These are phyloP conservation scores for Heimioporus sp. DNA, from an alignment of 768 basidiomycete genomes.

Conservation along the genomic window DNA sequence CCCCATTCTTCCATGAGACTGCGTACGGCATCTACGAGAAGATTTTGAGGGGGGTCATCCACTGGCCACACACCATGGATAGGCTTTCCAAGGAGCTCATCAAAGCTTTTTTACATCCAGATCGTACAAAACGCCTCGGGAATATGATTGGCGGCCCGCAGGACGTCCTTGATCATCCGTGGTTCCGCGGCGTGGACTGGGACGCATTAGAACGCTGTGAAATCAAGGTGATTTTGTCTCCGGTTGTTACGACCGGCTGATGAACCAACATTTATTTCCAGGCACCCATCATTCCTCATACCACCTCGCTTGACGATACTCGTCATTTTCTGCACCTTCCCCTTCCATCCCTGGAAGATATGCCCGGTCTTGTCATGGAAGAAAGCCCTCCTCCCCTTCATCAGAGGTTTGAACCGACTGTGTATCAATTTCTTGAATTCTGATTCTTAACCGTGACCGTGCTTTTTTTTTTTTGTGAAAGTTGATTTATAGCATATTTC, in stretches of 20 bases:
- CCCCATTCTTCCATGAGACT: constrained; percentile 98
- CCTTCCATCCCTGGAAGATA: constrained; percentile 71
- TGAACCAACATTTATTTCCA: constrained; percentile 25
- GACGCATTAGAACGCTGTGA: constrained; percentile 80
- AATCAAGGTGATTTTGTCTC: constrained; percentile 61
- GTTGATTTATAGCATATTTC: constrained; percentile 29
- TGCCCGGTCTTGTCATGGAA: constrained; percentile 71
- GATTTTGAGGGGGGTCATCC: constrained; percentile 83
- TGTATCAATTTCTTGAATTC: constrained; percentile 77
- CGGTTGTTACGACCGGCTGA: constrained; percentile 1
- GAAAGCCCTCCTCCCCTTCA: constrained; percentile 57
- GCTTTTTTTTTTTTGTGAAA: constrained; percentile 9
- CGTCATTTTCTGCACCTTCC: constrained; percentile 83
- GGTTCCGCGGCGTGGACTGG: constrained; percentile 97
- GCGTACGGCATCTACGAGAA: constrained; percentile 98
- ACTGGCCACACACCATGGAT: constrained; percentile 92
- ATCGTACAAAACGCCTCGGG: constrained; percentile 87
- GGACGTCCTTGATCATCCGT: constrained; percentile 88
- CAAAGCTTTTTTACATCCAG: constrained; percentile 84
- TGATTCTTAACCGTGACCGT: constrained; percentile 32
- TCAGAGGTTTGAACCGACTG: constrained; percentile 63
- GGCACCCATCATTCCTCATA: constrained; percentile 87
- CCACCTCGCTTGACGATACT: constrained; percentile 77
- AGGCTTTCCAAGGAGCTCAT: constrained; percentile 87
- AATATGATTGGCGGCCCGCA: constrained; percentile 91